Evolutionary conservation across 768 basidiomycete species (phyloP).

Genomic region (Sistotremastrum niveocremeum): DNA sequence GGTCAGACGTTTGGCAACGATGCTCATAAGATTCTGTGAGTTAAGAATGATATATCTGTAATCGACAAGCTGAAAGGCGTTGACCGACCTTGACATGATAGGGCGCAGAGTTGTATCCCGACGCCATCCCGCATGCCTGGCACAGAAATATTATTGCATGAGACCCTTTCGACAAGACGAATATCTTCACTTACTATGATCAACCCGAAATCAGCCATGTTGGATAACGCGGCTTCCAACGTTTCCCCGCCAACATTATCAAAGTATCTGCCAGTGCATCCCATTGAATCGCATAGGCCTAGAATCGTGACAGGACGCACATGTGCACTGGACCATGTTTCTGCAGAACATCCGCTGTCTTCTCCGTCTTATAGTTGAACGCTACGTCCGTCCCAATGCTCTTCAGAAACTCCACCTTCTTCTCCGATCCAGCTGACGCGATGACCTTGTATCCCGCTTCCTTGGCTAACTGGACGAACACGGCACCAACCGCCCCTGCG

Average conservation of each 20-base stretch:
- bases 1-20: slow-evolving; percentile 28
- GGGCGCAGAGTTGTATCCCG: slow-evolving; percentile 17
- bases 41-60: no score
- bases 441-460: slow-evolving; percentile 43
- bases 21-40: slow-evolving; percentile 23
- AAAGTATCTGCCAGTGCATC: slow-evolving; percentile 14
- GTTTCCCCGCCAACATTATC: slow-evolving; percentile 20
- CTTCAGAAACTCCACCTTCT: slow-evolving; percentile 50
- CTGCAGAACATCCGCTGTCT: slow-evolving; percentile 35
- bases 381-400: slow-evolving; percentile 53
- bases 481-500: slow-evolving; percentile 20
- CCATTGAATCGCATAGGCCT: no score
- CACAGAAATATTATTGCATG: background rate
- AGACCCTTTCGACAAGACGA: no score
- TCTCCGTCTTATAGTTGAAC: slow-evolving; percentile 61
- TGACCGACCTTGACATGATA: slow-evolving; percentile 9
- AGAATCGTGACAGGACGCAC: slow-evolving; percentile 14
- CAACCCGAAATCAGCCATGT: slow-evolving; percentile 2
- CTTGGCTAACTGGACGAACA: slow-evolving; percentile 32
- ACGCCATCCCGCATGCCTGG: slow-evolving; percentile 18
- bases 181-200: background rate
- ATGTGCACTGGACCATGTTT: slow-evolving; percentile 46
- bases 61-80: no score
- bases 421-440: slow-evolving; percentile 57
- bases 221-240: slow-evolving; percentile 13